A percentile compares a stretch with the other conserved stretches of the same genome.
Conservation (phyloP, 495 filamentous ascomycete species). For the Bryoglossum gracile region DNA sequence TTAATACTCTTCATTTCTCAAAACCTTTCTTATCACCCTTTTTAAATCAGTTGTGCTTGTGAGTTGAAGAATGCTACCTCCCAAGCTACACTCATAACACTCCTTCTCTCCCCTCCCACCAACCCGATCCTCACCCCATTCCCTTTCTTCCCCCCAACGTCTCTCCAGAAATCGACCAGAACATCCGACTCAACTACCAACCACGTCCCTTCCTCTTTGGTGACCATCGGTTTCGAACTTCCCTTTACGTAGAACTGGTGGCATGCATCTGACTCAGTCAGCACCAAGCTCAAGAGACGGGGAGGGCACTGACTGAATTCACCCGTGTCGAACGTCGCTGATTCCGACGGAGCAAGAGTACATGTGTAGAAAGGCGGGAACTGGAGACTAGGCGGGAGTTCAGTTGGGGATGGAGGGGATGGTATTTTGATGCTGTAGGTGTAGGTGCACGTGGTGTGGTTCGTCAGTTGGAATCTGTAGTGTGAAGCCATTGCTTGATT, state of each 20-base stretch:
- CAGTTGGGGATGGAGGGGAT: neutral
- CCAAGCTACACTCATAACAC: neutral
- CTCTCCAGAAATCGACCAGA: conserved; percentile 5
- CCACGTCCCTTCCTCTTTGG: neutral
- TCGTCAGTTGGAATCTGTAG: conserved; percentile 2
- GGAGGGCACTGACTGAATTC: neutral
- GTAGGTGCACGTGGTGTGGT: neutral
- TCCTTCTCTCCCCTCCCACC: neutral
- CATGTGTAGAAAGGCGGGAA: conserved; percentile 2
- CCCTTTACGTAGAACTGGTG: neutral
- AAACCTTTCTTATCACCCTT: no score
- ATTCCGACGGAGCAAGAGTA: neutral
- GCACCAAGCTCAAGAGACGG: neutral
- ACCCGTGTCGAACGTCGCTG: neutral
- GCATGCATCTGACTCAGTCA: neutral
- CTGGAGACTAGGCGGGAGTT: neutral
- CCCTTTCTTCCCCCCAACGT: conserved; percentile 2
- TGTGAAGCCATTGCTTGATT: neutral
- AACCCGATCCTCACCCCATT: neutral
- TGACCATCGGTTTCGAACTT: neutral
- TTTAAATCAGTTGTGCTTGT: no score
- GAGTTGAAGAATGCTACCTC: no score
- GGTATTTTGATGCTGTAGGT: conserved; percentile 4
- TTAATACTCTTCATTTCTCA: no score
- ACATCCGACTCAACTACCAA: neutral